A percentile compares a stretch with the other conserved stretches of the same genome.
These are phyloP conservation scores for Suhomyces bolitotheri DNA, from an alignment of 1,139 yeast species.

Conservation along the genomic window DNA sequence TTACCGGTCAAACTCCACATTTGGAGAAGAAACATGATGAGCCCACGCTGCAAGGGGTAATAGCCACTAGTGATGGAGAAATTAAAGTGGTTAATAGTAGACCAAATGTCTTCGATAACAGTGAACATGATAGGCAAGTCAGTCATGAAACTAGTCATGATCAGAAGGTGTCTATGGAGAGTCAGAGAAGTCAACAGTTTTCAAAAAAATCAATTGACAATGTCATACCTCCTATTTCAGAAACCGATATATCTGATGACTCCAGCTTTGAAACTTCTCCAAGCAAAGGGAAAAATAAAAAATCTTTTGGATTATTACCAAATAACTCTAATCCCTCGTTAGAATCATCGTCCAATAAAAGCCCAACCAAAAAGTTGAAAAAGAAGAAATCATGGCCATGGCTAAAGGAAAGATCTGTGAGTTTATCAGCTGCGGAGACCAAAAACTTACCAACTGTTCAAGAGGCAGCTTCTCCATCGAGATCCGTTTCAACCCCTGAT, in stretches of 20 bases:
- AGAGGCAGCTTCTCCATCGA: slow-evolving; percentile 21
- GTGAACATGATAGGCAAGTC: background rate
- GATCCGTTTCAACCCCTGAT: slow-evolving; percentile 44
- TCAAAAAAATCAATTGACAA: slow-evolving; percentile 11
- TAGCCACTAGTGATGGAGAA: background rate
- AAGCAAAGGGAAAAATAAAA: slow-evolving; percentile 19
- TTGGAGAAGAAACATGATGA: too few relatives aligned
- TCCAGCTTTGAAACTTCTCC: slow-evolving; percentile 21
- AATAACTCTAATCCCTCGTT: slow-evolving; percentile 11
- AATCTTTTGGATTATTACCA: slow-evolving; percentile 26
- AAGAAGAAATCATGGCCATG: slow-evolving; percentile 46
- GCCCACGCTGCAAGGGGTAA: background rate
- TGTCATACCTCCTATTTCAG: slow-evolving; percentile 12
- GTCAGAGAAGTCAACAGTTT: slow-evolving; percentile 3
- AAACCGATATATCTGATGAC: slow-evolving; percentile 13
- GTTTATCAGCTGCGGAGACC: slow-evolving; percentile 30
- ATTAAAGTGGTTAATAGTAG: background rate
- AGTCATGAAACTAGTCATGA: slow-evolving; percentile 2
- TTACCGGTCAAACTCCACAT: too few relatives aligned
- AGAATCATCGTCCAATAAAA: slow-evolving; percentile 11
- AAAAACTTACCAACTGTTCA: slow-evolving; percentile 24
- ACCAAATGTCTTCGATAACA: background rate
- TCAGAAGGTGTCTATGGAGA: slow-evolving; percentile 6
- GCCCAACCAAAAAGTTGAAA: slow-evolving; percentile 25
- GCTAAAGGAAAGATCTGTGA: slow-evolving; percentile 39